These are phyloP conservation scores for Phytophthora colocasiae DNA, from an alignment of 352 stramenopile species.

Conservation along the genomic window DNA sequence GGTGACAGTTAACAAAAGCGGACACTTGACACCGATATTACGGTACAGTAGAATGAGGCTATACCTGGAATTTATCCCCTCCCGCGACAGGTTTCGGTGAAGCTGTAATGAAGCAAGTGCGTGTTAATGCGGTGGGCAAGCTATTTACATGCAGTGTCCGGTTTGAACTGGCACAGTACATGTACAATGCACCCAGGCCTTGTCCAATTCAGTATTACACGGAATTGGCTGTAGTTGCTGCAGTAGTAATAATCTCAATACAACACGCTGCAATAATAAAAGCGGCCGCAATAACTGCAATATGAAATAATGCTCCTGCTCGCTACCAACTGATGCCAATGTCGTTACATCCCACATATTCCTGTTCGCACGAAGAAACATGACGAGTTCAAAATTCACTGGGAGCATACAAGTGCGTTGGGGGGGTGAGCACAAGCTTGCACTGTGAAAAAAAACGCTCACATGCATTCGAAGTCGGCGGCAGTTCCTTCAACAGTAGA, in stretches of 20 bases:
- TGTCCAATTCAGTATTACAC: too few relatives aligned
- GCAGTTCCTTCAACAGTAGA: not conserved
- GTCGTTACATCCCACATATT: not conserved
- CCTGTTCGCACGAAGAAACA: not conserved
- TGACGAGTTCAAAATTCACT: not conserved
- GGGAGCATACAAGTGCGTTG: not conserved
- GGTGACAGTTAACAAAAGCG: too few relatives aligned
- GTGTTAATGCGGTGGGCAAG: too few relatives aligned
- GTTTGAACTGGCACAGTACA: not conserved
- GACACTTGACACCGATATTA: too few relatives aligned
- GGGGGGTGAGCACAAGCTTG: not conserved
- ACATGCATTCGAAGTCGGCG: too few relatives aligned
- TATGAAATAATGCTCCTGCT: not conserved
- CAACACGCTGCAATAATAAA: slow-evolving; percentile 4
- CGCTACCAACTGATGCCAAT: not conserved
- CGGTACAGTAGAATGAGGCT: too few relatives aligned
- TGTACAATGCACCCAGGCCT: too few relatives aligned
- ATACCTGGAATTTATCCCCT: too few relatives aligned
- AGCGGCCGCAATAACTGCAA: slow-evolving; percentile 4
- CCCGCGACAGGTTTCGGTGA: too few relatives aligned
- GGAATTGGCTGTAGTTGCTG: too few relatives aligned
- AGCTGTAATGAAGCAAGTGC: too few relatives aligned
- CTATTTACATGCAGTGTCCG: too few relatives aligned
- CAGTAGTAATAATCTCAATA: not conserved
- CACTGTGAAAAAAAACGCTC: not conserved